These are phyloP conservation scores for Chlorella variabilis DNA, from an alignment of 163 green algal genomes.

Conservation along the genomic window DNA sequence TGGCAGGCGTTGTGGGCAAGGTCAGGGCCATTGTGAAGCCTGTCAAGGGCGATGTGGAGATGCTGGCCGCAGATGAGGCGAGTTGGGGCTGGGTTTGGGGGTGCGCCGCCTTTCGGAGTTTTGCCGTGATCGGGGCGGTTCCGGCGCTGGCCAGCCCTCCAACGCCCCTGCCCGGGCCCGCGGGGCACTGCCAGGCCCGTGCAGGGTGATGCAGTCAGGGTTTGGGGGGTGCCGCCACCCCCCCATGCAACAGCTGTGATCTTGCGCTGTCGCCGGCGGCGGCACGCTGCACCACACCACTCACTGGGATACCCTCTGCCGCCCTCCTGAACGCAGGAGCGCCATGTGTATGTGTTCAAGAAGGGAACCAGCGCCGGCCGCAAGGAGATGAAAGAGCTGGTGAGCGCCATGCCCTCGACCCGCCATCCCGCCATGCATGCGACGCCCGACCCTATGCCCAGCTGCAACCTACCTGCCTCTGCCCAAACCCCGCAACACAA, in stretches of 20 bases:
- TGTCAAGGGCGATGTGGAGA: background rate
- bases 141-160: too few species aligned
- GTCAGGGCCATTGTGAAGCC: background rate
- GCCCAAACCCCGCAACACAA: background rate
- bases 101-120: background rate
- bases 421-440: background rate
- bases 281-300: background rate
- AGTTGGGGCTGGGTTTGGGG: background rate
- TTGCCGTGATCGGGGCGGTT: too few species aligned
- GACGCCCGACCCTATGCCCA: background rate
- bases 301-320: background rate
- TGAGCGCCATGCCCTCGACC: background rate
- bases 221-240: background rate
- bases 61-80: background rate
- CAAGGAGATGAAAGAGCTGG: constrained; percentile 46
- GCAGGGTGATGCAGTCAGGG: too few species aligned
- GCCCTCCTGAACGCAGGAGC: background rate
- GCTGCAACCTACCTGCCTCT: background rate
- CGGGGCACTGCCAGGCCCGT: background rate
- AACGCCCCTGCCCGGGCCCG: background rate
- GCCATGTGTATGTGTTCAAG: constrained; percentile 38
- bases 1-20: background rate
- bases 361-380: constrained; percentile 32
- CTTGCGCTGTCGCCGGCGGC: background rate
- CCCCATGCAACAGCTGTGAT: too few species aligned